phyloP scores from a whole-genome alignment of 139 green algal species.

The Chlorella sp. region DNA sequence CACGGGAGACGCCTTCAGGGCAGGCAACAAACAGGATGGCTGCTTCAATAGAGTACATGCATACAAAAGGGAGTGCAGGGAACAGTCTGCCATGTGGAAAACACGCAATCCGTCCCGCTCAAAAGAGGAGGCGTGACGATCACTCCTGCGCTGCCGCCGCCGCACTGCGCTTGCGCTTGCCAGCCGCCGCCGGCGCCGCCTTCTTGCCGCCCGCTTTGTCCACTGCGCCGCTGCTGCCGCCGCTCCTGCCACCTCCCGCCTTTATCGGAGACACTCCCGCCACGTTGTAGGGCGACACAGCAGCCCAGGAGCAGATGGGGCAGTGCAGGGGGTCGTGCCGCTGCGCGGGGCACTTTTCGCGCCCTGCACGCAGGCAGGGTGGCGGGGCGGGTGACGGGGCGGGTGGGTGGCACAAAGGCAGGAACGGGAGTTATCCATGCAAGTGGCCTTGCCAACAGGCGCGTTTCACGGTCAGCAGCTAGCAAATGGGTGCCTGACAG shows the following conservation, averaged over 20 bases:
- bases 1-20: background rate
- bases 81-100: background rate
- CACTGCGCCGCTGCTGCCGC: background rate
- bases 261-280: background rate
- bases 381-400: background rate
- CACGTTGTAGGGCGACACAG: slow-evolving; percentile 55
- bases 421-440: no score
- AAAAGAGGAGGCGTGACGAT: no score
- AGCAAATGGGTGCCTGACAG: no score
- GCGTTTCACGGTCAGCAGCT: background rate
- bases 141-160: background rate
- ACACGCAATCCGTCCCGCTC: background rate
- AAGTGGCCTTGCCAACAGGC: background rate
- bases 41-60: background rate
- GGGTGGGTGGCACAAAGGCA: background rate
- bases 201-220: background rate
- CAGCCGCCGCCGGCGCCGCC: background rate
- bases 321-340: slow-evolving; percentile 73
- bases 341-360: slow-evolving; percentile 83
- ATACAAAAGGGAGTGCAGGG: background rate
- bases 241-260: background rate
- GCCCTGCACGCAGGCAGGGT: slow-evolving; percentile 43
- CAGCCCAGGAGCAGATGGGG: slow-evolving; percentile 87
- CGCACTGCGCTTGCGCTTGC: background rate
- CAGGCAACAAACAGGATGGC: background rate